These are phyloP conservation scores for Penicillium longicatenatum DNA, from an alignment of 495 filamentous ascomycete genomes.

Conservation along the genomic window DNA sequence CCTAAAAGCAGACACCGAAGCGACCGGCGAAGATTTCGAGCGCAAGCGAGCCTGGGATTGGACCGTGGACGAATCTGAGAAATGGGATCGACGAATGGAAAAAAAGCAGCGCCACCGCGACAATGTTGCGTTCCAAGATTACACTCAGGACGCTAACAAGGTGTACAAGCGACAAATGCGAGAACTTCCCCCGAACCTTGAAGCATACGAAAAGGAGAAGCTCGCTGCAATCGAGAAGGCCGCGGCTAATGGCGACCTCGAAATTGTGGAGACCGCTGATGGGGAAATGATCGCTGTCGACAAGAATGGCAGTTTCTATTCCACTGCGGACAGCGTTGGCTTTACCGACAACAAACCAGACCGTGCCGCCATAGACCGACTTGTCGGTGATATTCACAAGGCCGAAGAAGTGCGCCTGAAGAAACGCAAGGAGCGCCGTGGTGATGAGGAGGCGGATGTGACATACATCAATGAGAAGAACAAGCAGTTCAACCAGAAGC, in stretches of 20 bases:
- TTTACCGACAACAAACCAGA: slow-evolving; percentile 87
- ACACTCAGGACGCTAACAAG: slow-evolving; percentile 81
- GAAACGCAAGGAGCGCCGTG: slow-evolving; percentile 77
- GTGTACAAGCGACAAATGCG: slow-evolving; percentile 90
- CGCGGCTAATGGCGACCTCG: slow-evolving; percentile 74
- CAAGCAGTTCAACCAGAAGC: slow-evolving; percentile 98
- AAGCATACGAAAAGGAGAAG: slow-evolving; percentile 83
- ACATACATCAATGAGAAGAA: slow-evolving; percentile 99
- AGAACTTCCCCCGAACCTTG: slow-evolving; percentile 68
- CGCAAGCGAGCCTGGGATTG: slow-evolving; percentile 98
- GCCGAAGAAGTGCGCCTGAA: slow-evolving; percentile 83
- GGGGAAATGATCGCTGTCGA: slow-evolving; percentile 95
- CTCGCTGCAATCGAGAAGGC: slow-evolving; percentile 80
- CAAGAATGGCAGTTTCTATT: slow-evolving; percentile 86
- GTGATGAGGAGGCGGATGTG: slow-evolving; percentile 80
- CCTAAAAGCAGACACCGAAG: slow-evolving; percentile 85
- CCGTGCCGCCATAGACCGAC: slow-evolving; percentile 83
- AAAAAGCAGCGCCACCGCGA: slow-evolving; percentile 85
- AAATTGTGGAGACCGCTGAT: slow-evolving; percentile 91
- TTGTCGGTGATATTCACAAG: slow-evolving; percentile 84
- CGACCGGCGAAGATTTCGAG: slow-evolving; percentile 88
- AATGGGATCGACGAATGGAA: slow-evolving; percentile 85
- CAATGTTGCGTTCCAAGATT: slow-evolving; percentile 89
- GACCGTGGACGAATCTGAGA: slow-evolving; percentile 90
- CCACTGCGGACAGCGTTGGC: slow-evolving; percentile 75